Evolutionary conservation across 176 grass and related monocot genomes (phyloP).

Genomic region (Phyllostachys edulis): DNA sequence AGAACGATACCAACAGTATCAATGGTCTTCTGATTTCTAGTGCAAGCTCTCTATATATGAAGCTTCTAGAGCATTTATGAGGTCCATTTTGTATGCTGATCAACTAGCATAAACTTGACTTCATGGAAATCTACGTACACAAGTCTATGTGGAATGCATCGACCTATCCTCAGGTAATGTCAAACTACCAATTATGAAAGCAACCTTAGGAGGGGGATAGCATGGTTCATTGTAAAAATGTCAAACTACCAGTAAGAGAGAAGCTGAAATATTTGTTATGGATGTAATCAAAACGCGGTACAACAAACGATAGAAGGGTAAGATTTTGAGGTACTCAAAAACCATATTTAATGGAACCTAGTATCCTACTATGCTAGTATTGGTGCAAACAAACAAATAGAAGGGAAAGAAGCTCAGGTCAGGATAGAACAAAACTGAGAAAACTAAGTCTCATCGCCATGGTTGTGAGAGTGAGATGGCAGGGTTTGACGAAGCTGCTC

Average conservation of each 20-base stretch:
- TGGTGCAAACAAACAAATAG: constrained; percentile 28
- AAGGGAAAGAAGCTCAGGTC: constrained; percentile 14
- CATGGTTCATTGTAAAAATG: background rate
- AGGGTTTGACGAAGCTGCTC: constrained; percentile 51
- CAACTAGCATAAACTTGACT: background rate
- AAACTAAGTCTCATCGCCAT: constrained; percentile 51
- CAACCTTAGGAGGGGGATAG: background rate
- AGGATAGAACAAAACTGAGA: constrained; percentile 31
- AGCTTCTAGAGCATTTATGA: background rate
- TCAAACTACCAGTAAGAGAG: background rate
- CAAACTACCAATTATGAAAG: background rate
- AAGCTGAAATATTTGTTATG: background rate
- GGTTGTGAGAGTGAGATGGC: constrained; percentile 78
- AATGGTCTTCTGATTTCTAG: background rate
- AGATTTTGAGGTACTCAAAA: background rate
- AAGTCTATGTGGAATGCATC: constrained; percentile 10
- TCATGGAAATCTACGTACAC: background rate
- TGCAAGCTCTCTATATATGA: background rate
- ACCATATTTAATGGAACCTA: background rate
- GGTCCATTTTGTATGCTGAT: background rate
- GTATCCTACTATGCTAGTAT: constrained; percentile 15
- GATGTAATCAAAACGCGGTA: background rate
- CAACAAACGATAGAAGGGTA: background rate
- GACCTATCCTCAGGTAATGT: background rate
- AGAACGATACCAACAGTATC: background rate